A percentile compares a stretch with the other conserved stretches of the same genome.
Evolutionary conservation across 1,139 yeast genomes (phyloP).

Genomic region (Saccharomyces hybrid): DNA sequence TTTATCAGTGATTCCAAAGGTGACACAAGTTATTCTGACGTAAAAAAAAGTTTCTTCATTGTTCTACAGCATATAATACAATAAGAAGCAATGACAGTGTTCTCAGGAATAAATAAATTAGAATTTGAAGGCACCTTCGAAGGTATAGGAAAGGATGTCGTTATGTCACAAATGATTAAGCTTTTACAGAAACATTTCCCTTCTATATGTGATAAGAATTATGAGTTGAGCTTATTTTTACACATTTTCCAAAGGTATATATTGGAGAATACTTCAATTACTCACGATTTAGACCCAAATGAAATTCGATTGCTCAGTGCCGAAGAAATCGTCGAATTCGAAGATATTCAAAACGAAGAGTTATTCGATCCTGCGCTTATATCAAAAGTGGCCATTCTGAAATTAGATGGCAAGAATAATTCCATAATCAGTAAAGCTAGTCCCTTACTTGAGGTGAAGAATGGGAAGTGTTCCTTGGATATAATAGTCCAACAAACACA

Average conservation of each 20-base stretch:
- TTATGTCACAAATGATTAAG: slow-evolving; percentile 97
- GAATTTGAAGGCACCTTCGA: slow-evolving; percentile 69
- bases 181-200: slow-evolving; percentile 86
- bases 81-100: not conserved
- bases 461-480: slow-evolving; percentile 91
- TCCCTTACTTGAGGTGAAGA: slow-evolving; percentile 97
- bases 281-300: slow-evolving; percentile 81
- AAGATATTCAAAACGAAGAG: slow-evolving; percentile 35
- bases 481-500: slow-evolving; percentile 91
- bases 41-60: not conserved
- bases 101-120: not conserved
- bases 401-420: slow-evolving; percentile 96
- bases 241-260: slow-evolving; percentile 89
- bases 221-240: slow-evolving; percentile 92
- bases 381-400: slow-evolving; percentile 85
- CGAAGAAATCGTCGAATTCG: slow-evolving; percentile 81
- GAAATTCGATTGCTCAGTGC: slow-evolving; percentile 83
- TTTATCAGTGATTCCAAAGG: not conserved
- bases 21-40: not conserved
- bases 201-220: slow-evolving; percentile 52
- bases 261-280: slow-evolving; percentile 66
- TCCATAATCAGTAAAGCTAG: slow-evolving; percentile 76
- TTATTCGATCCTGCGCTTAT: slow-evolving; percentile 43
- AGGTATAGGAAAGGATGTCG: slow-evolving; percentile 78
- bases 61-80: not conserved